Percentiles rank a stretch among this genome's conserved stretches.
Evolutionary conservation across 768 basidiomycete species (phyloP).

Genomic region (Panaeolus cyanescens): DNA sequence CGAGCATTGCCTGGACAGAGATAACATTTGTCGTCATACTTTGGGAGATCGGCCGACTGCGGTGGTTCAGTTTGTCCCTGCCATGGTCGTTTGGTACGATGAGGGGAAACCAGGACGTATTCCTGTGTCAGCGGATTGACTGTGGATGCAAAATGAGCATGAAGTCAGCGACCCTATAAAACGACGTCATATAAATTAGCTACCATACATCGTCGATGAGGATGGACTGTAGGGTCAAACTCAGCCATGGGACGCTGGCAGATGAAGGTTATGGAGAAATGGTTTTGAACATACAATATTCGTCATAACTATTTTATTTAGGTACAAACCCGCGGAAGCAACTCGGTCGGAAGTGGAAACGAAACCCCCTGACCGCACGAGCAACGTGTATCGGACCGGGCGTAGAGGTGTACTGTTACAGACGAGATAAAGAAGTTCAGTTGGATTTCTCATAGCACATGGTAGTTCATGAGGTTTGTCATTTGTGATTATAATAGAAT

Average conservation of each 20-base stretch:
- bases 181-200: conserved; percentile 4
- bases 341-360: background rate
- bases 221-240: conserved; percentile 65
- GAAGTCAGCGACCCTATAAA: background rate
- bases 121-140: conserved; percentile 82
- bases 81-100: conserved; percentile 92
- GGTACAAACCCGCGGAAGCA: conserved; percentile 8
- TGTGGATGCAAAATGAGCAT: conserved; percentile 26
- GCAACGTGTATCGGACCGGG: background rate
- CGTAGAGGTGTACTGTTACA: too few relatives aligned
- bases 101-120: conserved; percentile 84
- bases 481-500: background rate
- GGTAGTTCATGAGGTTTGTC: background rate
- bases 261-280: background rate
- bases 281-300: background rate
- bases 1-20: conserved; percentile 87
- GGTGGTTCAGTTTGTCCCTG: conserved; percentile 80
- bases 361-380: background rate
- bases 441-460: background rate
- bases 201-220: conserved; percentile 69
- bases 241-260: conserved; percentile 24
- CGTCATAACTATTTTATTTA: conserved; percentile 9
- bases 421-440: background rate
- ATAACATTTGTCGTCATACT: conserved; percentile 76
- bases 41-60: conserved; percentile 50